Evolutionary conservation across 306 rosid species (phyloP).

Genomic region (Vachellia collinsii): DNA sequence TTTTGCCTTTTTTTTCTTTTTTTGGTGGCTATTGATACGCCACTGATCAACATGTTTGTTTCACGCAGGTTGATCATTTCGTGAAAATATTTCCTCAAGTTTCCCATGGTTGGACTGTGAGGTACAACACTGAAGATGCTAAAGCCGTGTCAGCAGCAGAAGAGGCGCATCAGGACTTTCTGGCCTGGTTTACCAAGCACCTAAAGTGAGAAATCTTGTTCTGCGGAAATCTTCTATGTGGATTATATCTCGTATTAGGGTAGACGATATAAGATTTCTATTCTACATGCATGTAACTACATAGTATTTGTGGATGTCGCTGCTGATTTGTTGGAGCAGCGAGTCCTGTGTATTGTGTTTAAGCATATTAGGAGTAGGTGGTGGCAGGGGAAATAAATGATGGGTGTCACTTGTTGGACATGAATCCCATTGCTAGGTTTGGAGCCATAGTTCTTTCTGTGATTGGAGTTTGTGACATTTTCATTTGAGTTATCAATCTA

Average conservation of each 20-base stretch:
- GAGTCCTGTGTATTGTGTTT: not conserved
- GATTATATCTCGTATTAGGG: not conserved
- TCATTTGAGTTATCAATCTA: not conserved
- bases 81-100: conserved; percentile 60
- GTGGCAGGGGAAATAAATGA: not conserved
- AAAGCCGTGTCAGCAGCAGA: conserved; percentile 53
- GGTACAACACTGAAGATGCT: conserved; percentile 46
- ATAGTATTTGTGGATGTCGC: not conserved
- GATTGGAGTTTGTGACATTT: not conserved
- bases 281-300: not conserved
- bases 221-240: not conserved
- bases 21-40: not conserved
- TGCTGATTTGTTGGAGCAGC: not conserved
- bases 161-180: conserved; percentile 54
- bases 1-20: not conserved
- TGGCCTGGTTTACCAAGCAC: conserved; percentile 51
- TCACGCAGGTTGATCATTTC: conserved; percentile 35
- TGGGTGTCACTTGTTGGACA: not conserved
- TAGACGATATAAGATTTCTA: not conserved
- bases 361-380: not conserved
- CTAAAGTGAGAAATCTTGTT: conserved; percentile 37
- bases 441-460: not conserved
- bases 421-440: not conserved
- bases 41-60: not conserved
- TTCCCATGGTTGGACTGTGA: conserved; percentile 58